These are phyloP conservation scores for Striga hermonthica DNA, from an alignment of 305 asterid genomes.

Conservation along the genomic window DNA sequence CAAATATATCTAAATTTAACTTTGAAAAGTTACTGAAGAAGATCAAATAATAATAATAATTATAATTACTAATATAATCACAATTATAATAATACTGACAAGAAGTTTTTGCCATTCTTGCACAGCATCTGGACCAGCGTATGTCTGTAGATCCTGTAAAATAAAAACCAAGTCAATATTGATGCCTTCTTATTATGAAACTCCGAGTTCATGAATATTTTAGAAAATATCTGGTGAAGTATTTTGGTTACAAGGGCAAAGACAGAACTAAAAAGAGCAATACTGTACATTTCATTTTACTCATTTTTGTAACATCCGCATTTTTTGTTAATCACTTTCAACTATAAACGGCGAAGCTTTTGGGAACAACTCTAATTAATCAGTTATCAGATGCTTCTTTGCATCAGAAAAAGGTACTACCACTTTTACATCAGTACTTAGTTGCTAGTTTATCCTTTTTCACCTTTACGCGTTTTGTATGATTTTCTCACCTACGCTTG, in stretches of 20 bases:
- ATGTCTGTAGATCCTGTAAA: constrained; percentile 78
- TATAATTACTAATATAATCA: not conserved
- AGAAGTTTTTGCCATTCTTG: constrained; percentile 95
- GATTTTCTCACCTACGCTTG: constrained; percentile 1
- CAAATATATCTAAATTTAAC: not conserved
- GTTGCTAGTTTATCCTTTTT: not conserved
- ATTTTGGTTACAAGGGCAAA: constrained; percentile 8
- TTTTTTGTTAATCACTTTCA: constrained; percentile 6
- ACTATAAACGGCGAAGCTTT: not conserved
- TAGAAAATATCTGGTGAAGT: not conserved
- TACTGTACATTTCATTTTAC: not conserved
- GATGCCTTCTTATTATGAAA: constrained; percentile 1
- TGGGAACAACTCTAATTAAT: constrained; percentile 6
- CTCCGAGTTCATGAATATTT: constrained; percentile 5
- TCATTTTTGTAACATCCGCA: constrained; percentile 9
- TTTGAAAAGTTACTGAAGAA: constrained; percentile 4
- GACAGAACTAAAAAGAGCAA: not conserved
- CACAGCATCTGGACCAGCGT: constrained; percentile 75
- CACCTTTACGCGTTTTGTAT: not conserved
- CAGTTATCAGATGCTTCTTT: constrained; percentile 7
- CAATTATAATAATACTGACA: constrained; percentile 41
- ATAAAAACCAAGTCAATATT: constrained; percentile 5
- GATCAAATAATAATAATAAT: constrained; percentile 7
- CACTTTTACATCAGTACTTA: constrained; percentile 18
- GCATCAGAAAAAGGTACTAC: not conserved